These are phyloP conservation scores for Ramalina intermedia DNA, from an alignment of 495 filamentous ascomycete species.

Conservation along the genomic window DNA sequence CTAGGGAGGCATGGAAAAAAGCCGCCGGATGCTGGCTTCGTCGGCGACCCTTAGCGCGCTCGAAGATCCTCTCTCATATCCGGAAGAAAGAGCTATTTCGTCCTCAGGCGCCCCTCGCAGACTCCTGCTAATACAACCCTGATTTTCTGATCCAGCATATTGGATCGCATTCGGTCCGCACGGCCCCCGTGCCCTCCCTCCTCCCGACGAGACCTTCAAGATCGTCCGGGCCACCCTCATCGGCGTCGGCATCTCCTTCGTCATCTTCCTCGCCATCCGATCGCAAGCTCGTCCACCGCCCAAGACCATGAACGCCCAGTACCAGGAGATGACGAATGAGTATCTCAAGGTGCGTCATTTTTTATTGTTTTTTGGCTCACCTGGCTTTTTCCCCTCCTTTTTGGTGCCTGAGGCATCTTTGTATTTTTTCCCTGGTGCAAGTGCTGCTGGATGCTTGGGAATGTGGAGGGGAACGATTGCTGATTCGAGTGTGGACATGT, in stretches of 20 bases:
- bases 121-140: not conserved
- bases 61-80: no score
- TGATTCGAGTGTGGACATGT: conserved; percentile 4
- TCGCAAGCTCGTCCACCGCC: conserved; percentile 53
- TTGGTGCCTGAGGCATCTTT: not conserved
- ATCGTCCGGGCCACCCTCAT: conserved; percentile 54
- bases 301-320: conserved; percentile 87
- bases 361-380: not conserved
- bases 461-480: not conserved
- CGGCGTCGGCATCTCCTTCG: conserved; percentile 44
- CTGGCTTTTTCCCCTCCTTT: not conserved
- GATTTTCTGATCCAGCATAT: conserved; percentile 57
- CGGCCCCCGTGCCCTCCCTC: conserved; percentile 67
- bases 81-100: no score
- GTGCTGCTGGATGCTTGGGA: not conserved
- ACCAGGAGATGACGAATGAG: conserved; percentile 82
- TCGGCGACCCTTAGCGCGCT: conserved; percentile 1
- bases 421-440: not conserved
- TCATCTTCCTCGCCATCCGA: conserved; percentile 51
- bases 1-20: conserved; percentile 12
- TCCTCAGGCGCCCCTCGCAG: no score
- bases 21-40: not conserved
- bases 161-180: conserved; percentile 96
- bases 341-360: conserved; percentile 58
- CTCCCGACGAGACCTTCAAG: conserved; percentile 68